Conservation (phyloP, 176 grass and related monocot species). For the Eragrostis curvula region DNA sequence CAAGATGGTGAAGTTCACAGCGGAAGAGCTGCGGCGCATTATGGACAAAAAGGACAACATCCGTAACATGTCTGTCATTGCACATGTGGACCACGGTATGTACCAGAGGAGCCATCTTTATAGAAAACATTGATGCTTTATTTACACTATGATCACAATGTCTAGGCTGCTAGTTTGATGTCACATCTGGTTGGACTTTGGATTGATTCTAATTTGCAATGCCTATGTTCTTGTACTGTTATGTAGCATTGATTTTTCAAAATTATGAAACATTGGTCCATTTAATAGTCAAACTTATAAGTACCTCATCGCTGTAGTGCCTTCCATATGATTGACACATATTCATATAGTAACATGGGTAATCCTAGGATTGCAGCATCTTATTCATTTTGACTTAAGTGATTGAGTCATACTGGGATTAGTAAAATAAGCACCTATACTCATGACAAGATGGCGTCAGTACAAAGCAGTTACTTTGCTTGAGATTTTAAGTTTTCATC, state of each 20-base stretch:
- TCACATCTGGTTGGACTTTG: too few species aligned
- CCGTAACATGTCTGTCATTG: constrained; percentile 91
- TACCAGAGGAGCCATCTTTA: too few species aligned
- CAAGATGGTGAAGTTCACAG: constrained; percentile 98
- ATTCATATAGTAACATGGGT: neutral
- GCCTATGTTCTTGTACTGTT: neutral
- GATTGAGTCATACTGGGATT: neutral
- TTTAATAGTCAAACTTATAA: neutral
- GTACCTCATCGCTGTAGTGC: neutral
- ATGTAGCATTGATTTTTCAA: neutral
- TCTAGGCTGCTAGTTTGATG: neutral
- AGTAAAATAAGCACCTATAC: neutral
- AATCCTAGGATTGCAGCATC: neutral
- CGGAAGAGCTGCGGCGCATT: constrained; percentile 74
- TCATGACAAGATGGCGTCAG: neutral
- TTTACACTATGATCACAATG: neutral
- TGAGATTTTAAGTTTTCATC: neutral
- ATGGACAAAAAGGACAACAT: constrained; percentile 96
- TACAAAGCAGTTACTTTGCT: neutral
- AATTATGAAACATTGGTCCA: neutral
- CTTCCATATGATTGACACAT: neutral
- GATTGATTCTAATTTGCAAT: too few species aligned
- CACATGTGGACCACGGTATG: constrained; percentile 90
- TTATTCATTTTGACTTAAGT: neutral
- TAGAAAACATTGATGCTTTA: too few species aligned